Evolutionary conservation across 768 basidiomycete species (phyloP).

Genomic region (Pholiota conissans): DNA sequence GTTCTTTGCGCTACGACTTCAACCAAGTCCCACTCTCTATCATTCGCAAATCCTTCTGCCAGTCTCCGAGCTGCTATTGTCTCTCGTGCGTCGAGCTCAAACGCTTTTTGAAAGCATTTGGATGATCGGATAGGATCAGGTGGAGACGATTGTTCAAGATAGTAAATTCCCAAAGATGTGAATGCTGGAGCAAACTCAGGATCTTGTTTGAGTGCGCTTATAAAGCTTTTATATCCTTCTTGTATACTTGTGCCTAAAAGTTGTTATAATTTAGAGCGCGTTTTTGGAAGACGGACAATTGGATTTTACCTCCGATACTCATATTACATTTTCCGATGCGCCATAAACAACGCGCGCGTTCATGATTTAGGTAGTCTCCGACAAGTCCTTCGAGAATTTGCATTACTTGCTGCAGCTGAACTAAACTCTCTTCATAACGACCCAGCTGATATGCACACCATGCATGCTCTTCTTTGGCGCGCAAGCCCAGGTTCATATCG

Average conservation of each 20-base stretch:
- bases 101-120: constrained; percentile 97
- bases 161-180: constrained; percentile 91
- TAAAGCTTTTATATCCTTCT: constrained; percentile 77
- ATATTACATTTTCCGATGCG: constrained; percentile 77
- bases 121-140: constrained; percentile 84
- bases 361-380: constrained; percentile 48
- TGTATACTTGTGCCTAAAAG: constrained; percentile 47
- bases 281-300: too few relatives aligned
- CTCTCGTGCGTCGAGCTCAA: constrained; percentile 92
- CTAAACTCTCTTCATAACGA: constrained; percentile 44
- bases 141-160: constrained; percentile 66
- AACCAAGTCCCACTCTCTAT: constrained; percentile 94
- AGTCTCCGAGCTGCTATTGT: constrained; percentile 80
- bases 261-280: background rate
- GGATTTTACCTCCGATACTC: constrained; percentile 76
- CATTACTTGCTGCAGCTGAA: constrained; percentile 49
- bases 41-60: constrained; percentile 88
- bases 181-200: constrained; percentile 86
- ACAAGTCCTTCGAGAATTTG: constrained; percentile 43
- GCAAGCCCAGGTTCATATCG: constrained; percentile 47
- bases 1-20: constrained; percentile 91
- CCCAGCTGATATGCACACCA: constrained; percentile 76
- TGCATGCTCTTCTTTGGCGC: constrained; percentile 77
- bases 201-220: constrained; percentile 73
- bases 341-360: constrained; percentile 83